Conservation (phyloP, 345 rosid genomes). For the Eucalyptus polyanthemos region DNA sequence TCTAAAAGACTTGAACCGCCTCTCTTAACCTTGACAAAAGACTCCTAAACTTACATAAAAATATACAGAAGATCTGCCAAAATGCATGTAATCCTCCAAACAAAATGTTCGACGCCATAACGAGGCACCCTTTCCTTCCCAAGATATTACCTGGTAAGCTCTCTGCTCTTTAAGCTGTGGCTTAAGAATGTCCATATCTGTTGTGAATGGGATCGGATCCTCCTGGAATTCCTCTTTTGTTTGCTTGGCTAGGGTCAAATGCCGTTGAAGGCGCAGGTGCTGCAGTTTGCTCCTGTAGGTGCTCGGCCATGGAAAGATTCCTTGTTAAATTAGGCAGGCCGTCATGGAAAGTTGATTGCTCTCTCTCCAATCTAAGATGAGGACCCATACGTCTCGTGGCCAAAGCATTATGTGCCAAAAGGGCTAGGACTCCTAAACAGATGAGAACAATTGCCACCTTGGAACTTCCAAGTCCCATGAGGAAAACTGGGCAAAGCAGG, state of each 20-base stretch:
- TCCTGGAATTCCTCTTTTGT: slow-evolving; percentile 48
- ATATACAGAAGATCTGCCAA: background rate
- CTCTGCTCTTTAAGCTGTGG: background rate
- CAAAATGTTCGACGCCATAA: background rate
- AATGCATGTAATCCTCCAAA: background rate
- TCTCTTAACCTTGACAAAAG: background rate
- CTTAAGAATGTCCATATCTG: slow-evolving; percentile 24
- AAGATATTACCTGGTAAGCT: background rate
- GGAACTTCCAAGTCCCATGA: background rate
- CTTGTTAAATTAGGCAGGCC: background rate
- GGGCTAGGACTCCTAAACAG: slow-evolving; percentile 10
- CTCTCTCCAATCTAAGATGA: slow-evolving; percentile 24
- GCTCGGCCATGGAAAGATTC: slow-evolving; percentile 1
- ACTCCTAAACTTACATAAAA: background rate
- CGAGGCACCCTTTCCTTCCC: background rate
- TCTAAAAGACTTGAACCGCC: background rate
- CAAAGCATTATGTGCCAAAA: slow-evolving; percentile 23
- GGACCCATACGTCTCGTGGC: slow-evolving; percentile 21
- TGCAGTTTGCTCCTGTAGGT: slow-evolving; percentile 5
- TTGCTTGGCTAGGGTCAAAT: slow-evolving; percentile 48
- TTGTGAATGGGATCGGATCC: slow-evolving; percentile 95
- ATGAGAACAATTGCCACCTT: slow-evolving; percentile 25
- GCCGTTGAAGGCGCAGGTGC: slow-evolving; percentile 45
- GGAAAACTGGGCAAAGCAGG: background rate
- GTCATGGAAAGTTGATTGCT: background rate